Base-by-base conservation (phyloP, 139 green algal species). In the Trebouxia sp. region DNA sequence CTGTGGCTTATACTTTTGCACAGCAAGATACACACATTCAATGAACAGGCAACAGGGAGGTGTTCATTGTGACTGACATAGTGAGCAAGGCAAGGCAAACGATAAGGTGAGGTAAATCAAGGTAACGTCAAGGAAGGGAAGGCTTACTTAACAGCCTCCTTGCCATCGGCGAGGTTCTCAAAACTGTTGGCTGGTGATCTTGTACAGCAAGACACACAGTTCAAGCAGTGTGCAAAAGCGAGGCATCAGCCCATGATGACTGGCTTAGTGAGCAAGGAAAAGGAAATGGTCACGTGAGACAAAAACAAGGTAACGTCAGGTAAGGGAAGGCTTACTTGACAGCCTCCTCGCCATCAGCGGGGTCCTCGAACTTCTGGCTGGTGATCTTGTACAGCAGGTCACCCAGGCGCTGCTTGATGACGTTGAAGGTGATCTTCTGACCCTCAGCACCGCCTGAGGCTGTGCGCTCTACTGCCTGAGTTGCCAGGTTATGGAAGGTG, bases 311-410 rank as follows among this genome's bases (percentile, higher is more conserved):
- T n/a, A n/a, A n/a, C n/a, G n/a, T n/a, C n/a, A n/a, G 15, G 35
- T 37, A 15, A 51, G 14, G 30, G n/a, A 11, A 28, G 12, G 1
- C 35, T 37, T 50, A 80, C 76, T 83, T 89, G 56, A 97, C 77
- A 47, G 79, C 86, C 70, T 89, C 90, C 80, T 97, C 92, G 4
- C 93, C 93, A 53, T 92, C 84, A 84, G 91, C 85, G 17, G 97
- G 96, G 81, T 99, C 96, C 87, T 98, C 94, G 83, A 99, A 99
- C 93, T 99, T 99, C 83, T 98, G 94, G 24, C 84, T 85, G 41
- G 91, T 96, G 50, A 98, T 83, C 88, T 97, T 97, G 93, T 98
- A 97, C 53, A 98, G 82, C 26, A 97, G 81, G 85, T 98, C 96
- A n/a, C 87, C 83, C 83, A 99, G 83, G 53, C 96, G 89, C 67